Evolutionary conservation across 2,329 filamentous ascomycete genomes (phyloP).

Genomic region (Aspergillus sp.): DNA sequence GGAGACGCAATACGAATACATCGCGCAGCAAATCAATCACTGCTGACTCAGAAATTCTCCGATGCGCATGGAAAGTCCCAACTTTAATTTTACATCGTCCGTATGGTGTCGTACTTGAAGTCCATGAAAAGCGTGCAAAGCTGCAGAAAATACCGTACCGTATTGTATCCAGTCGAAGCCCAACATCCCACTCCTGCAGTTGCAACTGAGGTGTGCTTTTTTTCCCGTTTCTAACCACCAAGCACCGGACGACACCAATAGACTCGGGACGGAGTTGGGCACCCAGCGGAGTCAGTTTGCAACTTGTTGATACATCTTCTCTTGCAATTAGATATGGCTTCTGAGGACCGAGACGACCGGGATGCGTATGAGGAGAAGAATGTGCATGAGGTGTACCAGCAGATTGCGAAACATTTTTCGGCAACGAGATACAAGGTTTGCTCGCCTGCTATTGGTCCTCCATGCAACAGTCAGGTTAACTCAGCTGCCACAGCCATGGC

Average conservation of each 20-base stretch:
- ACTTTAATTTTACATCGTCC: slow-evolving; percentile 12
- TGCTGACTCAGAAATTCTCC: slow-evolving; percentile 14
- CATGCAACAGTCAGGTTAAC: background rate
- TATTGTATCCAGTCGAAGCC: background rate
- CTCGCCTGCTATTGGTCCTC: slow-evolving; percentile 14
- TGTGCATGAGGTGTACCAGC: slow-evolving; percentile 84
- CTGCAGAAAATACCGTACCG: background rate
- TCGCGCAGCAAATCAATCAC: background rate
- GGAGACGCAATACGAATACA: background rate
- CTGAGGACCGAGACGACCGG: slow-evolving; percentile 14
- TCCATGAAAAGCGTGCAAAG: background rate
- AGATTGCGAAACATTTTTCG: slow-evolving; percentile 52
- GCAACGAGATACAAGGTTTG: slow-evolving; percentile 61
- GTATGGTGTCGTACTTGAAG: background rate
- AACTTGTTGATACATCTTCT: background rate
- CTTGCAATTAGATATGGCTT: background rate
- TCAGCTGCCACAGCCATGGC: slow-evolving; percentile 68
- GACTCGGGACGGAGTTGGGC: background rate
- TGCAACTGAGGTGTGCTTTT: background rate
- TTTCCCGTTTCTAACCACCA: background rate
- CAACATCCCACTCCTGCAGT: background rate
- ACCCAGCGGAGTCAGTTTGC: background rate
- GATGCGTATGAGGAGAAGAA: slow-evolving; percentile 73
- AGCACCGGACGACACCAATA: background rate
- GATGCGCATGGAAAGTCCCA: slow-evolving; percentile 8